Percentiles rank a stretch among this genome's conserved stretches.
phyloP scores from a whole-genome alignment of 305 asterid genomes.

The Solanum hybrid region DNA sequence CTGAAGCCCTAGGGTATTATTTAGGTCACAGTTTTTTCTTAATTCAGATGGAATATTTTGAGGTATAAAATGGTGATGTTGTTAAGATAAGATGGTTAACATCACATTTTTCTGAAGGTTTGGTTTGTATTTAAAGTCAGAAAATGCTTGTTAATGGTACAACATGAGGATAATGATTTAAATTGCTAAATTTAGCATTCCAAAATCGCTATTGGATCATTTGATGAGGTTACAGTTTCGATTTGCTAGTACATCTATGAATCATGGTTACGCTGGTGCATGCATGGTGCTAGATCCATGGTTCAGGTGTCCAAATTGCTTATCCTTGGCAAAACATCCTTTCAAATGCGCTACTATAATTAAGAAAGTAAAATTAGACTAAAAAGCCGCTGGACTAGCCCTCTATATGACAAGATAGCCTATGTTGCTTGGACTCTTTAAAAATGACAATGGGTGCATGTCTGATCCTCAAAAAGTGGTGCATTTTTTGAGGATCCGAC shows the following conservation, averaged over 20 bases:
- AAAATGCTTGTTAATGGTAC: neutral
- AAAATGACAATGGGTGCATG: neutral
- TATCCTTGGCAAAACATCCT: neutral
- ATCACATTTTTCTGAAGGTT: neutral
- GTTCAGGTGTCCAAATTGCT: neutral
- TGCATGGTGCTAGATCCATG: neutral
- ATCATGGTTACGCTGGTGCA: neutral
- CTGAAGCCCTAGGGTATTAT: neutral
- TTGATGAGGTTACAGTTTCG: neutral
- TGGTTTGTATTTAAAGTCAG: neutral
- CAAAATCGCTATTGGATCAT: neutral
- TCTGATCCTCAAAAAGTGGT: neutral
- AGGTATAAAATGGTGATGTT: neutral
- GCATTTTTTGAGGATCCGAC: neutral
- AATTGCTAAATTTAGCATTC: neutral
- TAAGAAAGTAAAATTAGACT: neutral
- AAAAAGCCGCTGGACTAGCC: neutral
- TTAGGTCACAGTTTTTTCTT: neutral
- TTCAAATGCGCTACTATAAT: neutral
- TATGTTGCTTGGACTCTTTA: neutral
- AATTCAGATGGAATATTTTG: neutral
- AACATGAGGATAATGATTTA: neutral
- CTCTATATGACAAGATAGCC: neutral
- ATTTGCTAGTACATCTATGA: neutral
- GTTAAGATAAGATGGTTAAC: neutral